Base-by-base conservation (phyloP, 129 eudicot species). In the Oenanthe sinensis region DNA sequence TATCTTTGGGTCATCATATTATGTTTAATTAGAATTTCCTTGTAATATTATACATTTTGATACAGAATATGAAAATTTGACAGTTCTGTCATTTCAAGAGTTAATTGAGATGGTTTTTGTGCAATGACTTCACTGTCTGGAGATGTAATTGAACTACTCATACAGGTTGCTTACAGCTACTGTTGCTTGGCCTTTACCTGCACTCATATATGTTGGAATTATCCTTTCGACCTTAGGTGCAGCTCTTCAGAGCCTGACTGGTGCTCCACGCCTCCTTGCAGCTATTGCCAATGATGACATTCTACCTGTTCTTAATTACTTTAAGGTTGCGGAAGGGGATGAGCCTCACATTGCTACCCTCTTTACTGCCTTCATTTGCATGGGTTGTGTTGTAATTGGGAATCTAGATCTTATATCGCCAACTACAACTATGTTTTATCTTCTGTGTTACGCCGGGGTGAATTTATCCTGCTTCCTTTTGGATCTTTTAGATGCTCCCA, bases 251-350 rank as follows among this genome's bases (percentile, higher is more conserved):
- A 96, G 99, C 84, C 79, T 96, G 73, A 90, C 97, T 0, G 99
- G 99, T 42, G 99, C 99, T 74, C 99, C 99, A 42, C 97, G 97
- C 46, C 89, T 96, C 78, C 90, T 96, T 77, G 99, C 99, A 55
- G 99, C 99, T 20, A 96, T 96, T 71, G 97, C 99, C 73, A 96
- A 96, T 81, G 99, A 96, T 85, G 99, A 96, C 80, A 96, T 96
- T 77, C 83, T 96, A 54, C 99, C 99, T 19, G 97, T 96, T 82
- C 99, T 96, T 26, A 96, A 92, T 77, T 96, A 96, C 85, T 96
- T 96, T 83, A 96, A 89, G 84, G 99, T 92, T 79, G 95, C 89
- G 4, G 99, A 96, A 85, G 99, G 99, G 67, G 71, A 80, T 74
- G 99, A 96, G 81, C 99, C 99, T 46, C 93, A 96, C 74, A 24